These are phyloP conservation scores for Aureobasidium mangrovei DNA, from an alignment of 2,329 filamentous ascomycete genomes.

Conservation along the genomic window DNA sequence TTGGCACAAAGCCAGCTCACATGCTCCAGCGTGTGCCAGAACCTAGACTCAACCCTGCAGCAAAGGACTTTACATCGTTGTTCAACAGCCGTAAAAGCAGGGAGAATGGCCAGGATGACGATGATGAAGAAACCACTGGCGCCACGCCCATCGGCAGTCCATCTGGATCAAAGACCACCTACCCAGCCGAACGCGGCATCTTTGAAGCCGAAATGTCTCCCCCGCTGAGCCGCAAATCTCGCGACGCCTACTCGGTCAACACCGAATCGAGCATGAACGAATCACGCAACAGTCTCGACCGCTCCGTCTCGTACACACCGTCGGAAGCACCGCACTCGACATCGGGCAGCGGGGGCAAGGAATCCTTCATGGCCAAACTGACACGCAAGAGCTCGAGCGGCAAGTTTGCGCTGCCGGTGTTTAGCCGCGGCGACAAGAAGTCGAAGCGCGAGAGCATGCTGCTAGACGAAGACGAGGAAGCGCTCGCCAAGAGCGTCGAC, in stretches of 20 bases:
- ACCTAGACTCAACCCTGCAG: constrained; percentile 75
- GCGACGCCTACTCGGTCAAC: constrained; percentile 35
- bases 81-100: constrained; percentile 37
- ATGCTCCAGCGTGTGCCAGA: constrained; percentile 8
- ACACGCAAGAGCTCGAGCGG: constrained; percentile 38
- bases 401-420: constrained; percentile 34
- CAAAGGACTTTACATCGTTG: constrained; percentile 74
- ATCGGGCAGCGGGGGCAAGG: constrained; percentile 20
- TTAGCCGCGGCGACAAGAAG: constrained; percentile 26
- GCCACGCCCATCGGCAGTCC: constrained; percentile 9
- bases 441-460: constrained; percentile 17
- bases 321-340: constrained; percentile 22
- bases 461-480: constrained; percentile 31
- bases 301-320: constrained; percentile 28
- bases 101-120: constrained; percentile 24
- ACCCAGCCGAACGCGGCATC: constrained; percentile 18
- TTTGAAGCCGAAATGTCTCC: constrained; percentile 27
- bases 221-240: constrained; percentile 32
- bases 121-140: constrained; percentile 23
- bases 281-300: constrained; percentile 32
- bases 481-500: constrained; percentile 21
- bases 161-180: constrained; percentile 10
- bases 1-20: constrained; percentile 57
- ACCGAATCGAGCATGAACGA: constrained; percentile 26
- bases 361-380: constrained; percentile 40